phyloP scores from a whole-genome alignment of 495 filamentous ascomycete genomes.

The Xylaria cubensis region DNA sequence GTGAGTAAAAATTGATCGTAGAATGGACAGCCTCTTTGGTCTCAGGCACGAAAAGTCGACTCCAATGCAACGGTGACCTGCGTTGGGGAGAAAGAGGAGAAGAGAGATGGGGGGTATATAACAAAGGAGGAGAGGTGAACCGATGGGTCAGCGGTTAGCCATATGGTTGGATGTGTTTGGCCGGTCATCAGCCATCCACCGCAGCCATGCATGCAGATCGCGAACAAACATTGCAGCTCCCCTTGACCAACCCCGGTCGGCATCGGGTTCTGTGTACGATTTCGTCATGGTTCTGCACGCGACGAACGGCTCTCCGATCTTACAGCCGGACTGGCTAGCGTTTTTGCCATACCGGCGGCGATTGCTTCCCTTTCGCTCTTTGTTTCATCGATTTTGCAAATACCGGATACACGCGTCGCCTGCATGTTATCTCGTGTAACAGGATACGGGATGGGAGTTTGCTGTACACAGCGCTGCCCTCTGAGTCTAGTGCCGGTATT shows the following conservation, averaged over 20 bases:
- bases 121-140: neutral
- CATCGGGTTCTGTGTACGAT: neutral
- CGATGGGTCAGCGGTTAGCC: neutral
- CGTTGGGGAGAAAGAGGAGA: conserved; percentile 22
- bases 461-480: neutral
- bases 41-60: neutral
- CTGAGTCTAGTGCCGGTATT: neutral
- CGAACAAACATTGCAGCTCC: conserved; percentile 15
- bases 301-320: neutral
- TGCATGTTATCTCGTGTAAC: neutral
- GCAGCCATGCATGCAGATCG: conserved; percentile 13
- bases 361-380: too few relatives aligned
- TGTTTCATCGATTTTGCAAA: neutral
- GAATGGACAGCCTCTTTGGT: neutral
- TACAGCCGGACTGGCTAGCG: neutral
- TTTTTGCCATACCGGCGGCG: neutral
- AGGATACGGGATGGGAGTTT: neutral
- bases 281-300: conserved; percentile 3
- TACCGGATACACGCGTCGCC: neutral
- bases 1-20: neutral
- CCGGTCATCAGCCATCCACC: neutral
- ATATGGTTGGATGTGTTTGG: neutral
- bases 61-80: conserved; percentile 14
- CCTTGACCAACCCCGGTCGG: neutral
- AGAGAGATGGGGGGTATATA: conserved; percentile 13